Evolutionary conservation across 2,329 filamentous ascomycete genomes (phyloP).

Genomic region (Pleomassaria siparia): DNA sequence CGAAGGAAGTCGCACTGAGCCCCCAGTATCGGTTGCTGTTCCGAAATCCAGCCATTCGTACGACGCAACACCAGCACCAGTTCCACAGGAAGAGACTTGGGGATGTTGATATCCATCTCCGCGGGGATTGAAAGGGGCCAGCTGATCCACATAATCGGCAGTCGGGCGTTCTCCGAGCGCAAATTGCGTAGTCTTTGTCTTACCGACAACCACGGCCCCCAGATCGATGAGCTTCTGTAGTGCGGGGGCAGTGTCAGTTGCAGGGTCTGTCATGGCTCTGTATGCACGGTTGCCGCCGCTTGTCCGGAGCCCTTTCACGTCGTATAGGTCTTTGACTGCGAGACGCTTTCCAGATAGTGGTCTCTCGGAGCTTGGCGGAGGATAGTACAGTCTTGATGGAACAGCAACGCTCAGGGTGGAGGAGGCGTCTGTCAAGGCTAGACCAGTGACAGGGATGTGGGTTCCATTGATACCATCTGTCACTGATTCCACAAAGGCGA

Average conservation of each 20-base stretch:
- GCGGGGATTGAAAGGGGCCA: constrained; percentile 32
- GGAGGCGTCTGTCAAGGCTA: constrained; percentile 11
- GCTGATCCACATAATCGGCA: constrained; percentile 27
- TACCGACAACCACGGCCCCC: constrained; percentile 50
- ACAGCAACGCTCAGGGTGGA: constrained; percentile 14
- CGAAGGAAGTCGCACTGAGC: constrained; percentile 11
- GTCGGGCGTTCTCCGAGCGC: constrained; percentile 34
- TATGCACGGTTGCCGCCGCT: constrained; percentile 18
- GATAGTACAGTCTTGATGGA: constrained; percentile 17
- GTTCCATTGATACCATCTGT: constrained; percentile 14
- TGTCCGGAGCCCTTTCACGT: constrained; percentile 15
- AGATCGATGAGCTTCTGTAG: constrained; percentile 17
- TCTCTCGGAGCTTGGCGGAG: constrained; percentile 4
- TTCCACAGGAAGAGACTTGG: constrained; percentile 12
- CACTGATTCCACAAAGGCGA: constrained; percentile 11
- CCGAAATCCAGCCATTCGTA: constrained; percentile 22
- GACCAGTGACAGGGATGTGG: constrained; percentile 12
- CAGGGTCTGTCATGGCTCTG: constrained; percentile 4
- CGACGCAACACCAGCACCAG: constrained; percentile 12
- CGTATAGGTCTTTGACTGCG: constrained; percentile 21
- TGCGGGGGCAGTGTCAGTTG: constrained; percentile 6
- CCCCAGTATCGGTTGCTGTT: constrained; percentile 14
- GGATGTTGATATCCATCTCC: constrained; percentile 28
- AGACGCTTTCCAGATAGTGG: constrained; percentile 14
- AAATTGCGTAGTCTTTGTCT: constrained; percentile 54